Conservation (phyloP, 768 basidiomycete species). For the Thelephora ganbajun region DNA sequence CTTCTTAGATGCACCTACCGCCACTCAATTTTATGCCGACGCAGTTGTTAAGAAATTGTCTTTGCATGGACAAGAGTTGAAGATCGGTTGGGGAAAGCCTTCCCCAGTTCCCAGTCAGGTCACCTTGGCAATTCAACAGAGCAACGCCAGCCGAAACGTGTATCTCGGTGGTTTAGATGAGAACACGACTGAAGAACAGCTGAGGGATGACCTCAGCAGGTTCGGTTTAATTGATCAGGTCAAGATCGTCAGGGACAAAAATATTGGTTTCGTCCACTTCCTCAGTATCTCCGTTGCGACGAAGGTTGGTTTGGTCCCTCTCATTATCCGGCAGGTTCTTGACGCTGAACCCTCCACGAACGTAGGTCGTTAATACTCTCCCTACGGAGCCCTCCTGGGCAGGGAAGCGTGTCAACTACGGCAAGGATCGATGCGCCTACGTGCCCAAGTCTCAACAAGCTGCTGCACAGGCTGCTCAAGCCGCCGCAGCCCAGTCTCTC, state of each 20-base stretch:
- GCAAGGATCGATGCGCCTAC: constrained; percentile 97
- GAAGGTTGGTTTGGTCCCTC: constrained; percentile 44
- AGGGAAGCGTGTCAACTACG: constrained; percentile 94
- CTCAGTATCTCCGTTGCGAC: constrained; percentile 88
- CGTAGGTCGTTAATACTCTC: constrained; percentile 82
- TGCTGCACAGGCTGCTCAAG: constrained; percentile 75
- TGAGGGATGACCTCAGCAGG: constrained; percentile 81
- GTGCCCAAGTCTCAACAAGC: constrained; percentile 92
- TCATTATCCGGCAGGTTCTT: constrained; percentile 1
- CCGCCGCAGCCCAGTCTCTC: constrained; percentile 69
- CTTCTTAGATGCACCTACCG: constrained; percentile 87
- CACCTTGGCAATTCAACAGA: constrained; percentile 76
- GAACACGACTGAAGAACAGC: constrained; percentile 76
- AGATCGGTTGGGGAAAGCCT: constrained; percentile 98
- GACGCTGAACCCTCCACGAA: constrained; percentile 1
- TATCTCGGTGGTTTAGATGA: constrained; percentile 93
- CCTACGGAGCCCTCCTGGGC: constrained; percentile 89
- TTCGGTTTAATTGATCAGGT: constrained; percentile 98
- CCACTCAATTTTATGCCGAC: constrained; percentile 95
- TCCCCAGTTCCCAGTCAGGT: constrained; percentile 80
- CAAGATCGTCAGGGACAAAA: constrained; percentile 98
- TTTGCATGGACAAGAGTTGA: constrained; percentile 90
- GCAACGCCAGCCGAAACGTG: constrained; percentile 90
- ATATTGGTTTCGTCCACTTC: constrained; percentile 98
- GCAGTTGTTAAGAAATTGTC: constrained; percentile 89